These are phyloP conservation scores for Aureobasidium leucospermi DNA, from an alignment of 2,329 filamentous ascomycete species.

Conservation along the genomic window DNA sequence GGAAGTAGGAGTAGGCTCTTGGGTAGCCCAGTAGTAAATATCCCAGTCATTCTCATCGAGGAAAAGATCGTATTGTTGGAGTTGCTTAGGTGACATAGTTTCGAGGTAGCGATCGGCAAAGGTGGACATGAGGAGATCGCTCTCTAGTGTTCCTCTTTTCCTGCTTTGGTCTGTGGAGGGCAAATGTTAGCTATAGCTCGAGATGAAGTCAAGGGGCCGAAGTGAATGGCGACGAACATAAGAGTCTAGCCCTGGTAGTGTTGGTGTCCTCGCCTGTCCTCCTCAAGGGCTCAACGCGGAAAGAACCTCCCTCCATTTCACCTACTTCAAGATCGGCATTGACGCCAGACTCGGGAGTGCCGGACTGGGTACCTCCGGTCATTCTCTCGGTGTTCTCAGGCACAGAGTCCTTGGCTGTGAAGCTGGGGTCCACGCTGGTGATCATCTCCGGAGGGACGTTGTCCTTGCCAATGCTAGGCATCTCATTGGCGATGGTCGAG, in stretches of 20 bases:
- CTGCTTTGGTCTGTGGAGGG: conserved; percentile 73
- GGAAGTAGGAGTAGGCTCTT: conserved; percentile 60
- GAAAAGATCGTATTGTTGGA: conserved; percentile 33
- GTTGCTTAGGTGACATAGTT: conserved; percentile 53
- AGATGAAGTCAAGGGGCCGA: not conserved
- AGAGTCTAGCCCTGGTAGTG: conserved; percentile 82
- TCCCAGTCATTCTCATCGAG: conserved; percentile 98
- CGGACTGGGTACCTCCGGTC: conserved; percentile 55
- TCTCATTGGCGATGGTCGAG: conserved; percentile 56
- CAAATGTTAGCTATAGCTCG: conserved; percentile 19
- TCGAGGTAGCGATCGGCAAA: conserved; percentile 77
- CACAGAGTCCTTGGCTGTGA: conserved; percentile 51
- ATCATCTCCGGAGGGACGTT: conserved; percentile 54
- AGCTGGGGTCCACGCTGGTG: conserved; percentile 48
- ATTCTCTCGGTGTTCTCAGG: conserved; percentile 58
- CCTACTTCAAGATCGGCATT: conserved; percentile 69
- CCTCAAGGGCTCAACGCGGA: conserved; percentile 84
- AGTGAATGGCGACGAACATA: conserved; percentile 46
- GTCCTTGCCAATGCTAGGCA: conserved; percentile 52
- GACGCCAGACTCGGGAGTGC: conserved; percentile 37
- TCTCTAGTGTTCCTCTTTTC: conserved; percentile 92
- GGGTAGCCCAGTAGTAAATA: conserved; percentile 99
- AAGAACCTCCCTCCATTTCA: conserved; percentile 78
- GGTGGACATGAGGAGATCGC: conserved; percentile 90
- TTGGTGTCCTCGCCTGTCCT: conserved; percentile 73